Conservation (phyloP, 2,329 filamentous ascomycete genomes). For the Ophiocordyceps robertsii region DNA sequence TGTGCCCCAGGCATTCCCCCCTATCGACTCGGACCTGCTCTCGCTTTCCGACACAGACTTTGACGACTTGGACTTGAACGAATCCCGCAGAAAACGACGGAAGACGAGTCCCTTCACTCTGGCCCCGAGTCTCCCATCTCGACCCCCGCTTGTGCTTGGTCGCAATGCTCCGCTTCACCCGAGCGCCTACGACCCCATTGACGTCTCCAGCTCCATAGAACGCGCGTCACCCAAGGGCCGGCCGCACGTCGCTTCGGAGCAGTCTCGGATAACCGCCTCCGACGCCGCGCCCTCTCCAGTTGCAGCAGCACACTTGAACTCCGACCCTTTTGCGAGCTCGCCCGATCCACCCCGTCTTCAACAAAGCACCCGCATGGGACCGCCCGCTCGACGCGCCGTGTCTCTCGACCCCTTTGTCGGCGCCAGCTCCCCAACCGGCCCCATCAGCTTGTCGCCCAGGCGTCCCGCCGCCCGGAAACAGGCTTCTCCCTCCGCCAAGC, state of each 20-base stretch:
- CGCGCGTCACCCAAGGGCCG: not conserved
- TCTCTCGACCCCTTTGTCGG: slow-evolving; percentile 6
- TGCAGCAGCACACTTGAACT: slow-evolving; percentile 4
- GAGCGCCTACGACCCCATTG: slow-evolving; percentile 15
- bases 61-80: not conserved
- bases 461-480: no score
- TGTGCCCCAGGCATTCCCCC: not conserved
- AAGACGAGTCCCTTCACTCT: not conserved
- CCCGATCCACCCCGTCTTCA: slow-evolving; percentile 6
- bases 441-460: not conserved
- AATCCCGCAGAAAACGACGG: not conserved
- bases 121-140: not conserved
- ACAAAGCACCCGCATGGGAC: not conserved
- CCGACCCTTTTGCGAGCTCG: slow-evolving; percentile 23
- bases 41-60: not conserved
- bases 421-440: slow-evolving; percentile 3
- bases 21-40: slow-evolving; percentile 6
- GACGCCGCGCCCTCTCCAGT: not conserved
- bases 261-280: no score
- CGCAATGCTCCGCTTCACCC: not conserved
- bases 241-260: not conserved
- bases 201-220: slow-evolving; percentile 22
- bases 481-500: no score
- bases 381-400: slow-evolving; percentile 1
- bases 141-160: not conserved